phyloP scores from a whole-genome alignment of 768 basidiomycete species.

The Boletus subcaerulescens region DNA sequence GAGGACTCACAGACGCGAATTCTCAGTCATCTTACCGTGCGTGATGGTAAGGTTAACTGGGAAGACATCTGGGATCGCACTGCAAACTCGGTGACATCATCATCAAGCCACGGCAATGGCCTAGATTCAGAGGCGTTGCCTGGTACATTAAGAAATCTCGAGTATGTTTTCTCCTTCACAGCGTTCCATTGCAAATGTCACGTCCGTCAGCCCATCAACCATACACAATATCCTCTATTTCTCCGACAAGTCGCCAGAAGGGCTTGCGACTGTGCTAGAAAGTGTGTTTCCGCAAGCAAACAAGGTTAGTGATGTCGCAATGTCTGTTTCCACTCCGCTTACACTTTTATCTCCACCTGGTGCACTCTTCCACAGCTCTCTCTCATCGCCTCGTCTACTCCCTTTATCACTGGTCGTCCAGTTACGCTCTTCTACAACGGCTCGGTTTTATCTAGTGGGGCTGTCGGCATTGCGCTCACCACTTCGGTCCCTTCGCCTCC shows the following conservation, averaged over 20 bases:
- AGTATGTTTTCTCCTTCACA: conserved; percentile 19
- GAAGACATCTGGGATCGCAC: conserved; percentile 47
- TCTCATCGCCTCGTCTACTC: conserved; percentile 69
- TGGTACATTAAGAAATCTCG: conserved; percentile 33
- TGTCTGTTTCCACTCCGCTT: not conserved
- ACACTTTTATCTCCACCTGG: not conserved
- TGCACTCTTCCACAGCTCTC: conserved; percentile 46
- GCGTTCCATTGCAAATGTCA: not conserved
- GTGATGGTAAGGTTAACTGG: conserved; percentile 41
- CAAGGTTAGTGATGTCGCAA: conserved; percentile 40
- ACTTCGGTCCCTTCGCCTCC: conserved; percentile 10
- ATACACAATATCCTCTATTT: conserved; percentile 44
- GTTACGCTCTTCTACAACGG: conserved; percentile 65
- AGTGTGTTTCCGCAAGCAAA: conserved; percentile 41
- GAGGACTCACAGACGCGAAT: conserved; percentile 1
- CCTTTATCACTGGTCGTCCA: conserved; percentile 73
- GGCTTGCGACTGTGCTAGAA: conserved; percentile 44
- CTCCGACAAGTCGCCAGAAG: conserved; percentile 57
- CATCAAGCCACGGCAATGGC: not conserved
- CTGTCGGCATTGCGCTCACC: conserved; percentile 60
- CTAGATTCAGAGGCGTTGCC: conserved; percentile 31
- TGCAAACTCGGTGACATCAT: not conserved
- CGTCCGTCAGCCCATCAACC: conserved; percentile 14
- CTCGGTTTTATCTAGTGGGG: conserved; percentile 57
- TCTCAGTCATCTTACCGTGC: conserved; percentile 1